Conservation (phyloP, 192 early-diverging fungal species). For the Coemansia sp. region DNA sequence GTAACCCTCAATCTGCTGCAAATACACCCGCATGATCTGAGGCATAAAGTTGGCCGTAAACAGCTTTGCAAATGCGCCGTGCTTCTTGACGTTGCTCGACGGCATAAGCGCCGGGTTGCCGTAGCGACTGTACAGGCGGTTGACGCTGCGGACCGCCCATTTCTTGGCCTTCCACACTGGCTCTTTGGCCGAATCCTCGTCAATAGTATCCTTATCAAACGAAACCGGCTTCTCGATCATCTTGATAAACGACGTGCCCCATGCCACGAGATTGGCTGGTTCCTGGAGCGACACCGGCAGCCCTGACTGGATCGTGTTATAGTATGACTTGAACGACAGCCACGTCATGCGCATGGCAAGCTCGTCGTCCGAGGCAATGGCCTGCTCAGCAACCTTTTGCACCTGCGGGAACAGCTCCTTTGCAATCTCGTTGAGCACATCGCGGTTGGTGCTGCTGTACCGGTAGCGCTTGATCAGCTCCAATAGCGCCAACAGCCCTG, state of each 20-base stretch:
- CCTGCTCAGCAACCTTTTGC: slow-evolving; percentile 70
- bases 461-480: slow-evolving; percentile 81
- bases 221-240: slow-evolving; percentile 70
- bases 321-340: slow-evolving; percentile 81
- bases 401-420: slow-evolving; percentile 73
- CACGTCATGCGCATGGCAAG: slow-evolving; percentile 86
- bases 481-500: slow-evolving; percentile 76
- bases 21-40: slow-evolving; percentile 81
- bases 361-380: slow-evolving; percentile 60
- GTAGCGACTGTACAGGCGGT: slow-evolving; percentile 74
- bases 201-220: slow-evolving; percentile 57
- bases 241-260: slow-evolving; percentile 85
- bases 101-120: slow-evolving; percentile 71
- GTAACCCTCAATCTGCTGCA: slow-evolving; percentile 79
- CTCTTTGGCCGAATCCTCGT: slow-evolving; percentile 77
- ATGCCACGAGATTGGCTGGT: slow-evolving; percentile 71
- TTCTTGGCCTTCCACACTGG: slow-evolving; percentile 94
- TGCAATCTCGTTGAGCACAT: slow-evolving; percentile 69
- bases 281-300: slow-evolving; percentile 61
- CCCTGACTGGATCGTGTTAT: slow-evolving; percentile 64
- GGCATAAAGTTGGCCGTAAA: slow-evolving; percentile 92
- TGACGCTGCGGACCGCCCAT: slow-evolving; percentile 88
- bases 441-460: slow-evolving; percentile 66
- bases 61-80: slow-evolving; percentile 70
- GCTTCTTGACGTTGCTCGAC: slow-evolving; percentile 43